Evolutionary conservation across 805 yeast genomes (phyloP).

Genomic region (Candida sakaeoensis): DNA sequence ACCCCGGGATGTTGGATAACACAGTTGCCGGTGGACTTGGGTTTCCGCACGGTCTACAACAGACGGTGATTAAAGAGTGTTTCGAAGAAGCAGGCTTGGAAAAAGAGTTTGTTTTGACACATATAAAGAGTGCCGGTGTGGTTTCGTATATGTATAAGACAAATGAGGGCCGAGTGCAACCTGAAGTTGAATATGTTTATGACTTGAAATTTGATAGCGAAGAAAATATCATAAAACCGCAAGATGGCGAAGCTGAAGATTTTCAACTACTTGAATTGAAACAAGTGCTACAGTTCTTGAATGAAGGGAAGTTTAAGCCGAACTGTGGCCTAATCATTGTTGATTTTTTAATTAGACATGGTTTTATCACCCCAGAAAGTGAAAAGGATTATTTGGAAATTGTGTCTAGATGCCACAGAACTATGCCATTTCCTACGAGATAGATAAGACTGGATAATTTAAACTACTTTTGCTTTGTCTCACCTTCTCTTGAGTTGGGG

Average conservation of each 20-base stretch:
- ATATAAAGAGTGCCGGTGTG: conserved; percentile 55
- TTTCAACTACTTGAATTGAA: conserved; percentile 61
- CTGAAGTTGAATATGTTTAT: conserved; percentile 80
- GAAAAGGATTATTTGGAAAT: conserved; percentile 69
- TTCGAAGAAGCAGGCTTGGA: conserved; percentile 86
- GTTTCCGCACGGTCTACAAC: conserved; percentile 67
- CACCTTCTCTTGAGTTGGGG: too few relatives aligned
- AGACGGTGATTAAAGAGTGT: conserved; percentile 82
- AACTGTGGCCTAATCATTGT: conserved; percentile 78
- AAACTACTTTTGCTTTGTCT: too few relatives aligned
- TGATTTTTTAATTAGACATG: conserved; percentile 87
- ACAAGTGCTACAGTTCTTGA: conserved; percentile 51
- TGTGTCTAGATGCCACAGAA: conserved; percentile 58
- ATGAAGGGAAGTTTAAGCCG: conserved; percentile 72
- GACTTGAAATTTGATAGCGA: conserved; percentile 58
- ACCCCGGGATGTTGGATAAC: conserved; percentile 87
- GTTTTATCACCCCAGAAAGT: conserved; percentile 57
- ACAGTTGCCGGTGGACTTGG: conserved; percentile 96
- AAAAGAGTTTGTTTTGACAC: conserved; percentile 43
- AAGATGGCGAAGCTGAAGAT: conserved; percentile 63
- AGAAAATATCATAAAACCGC: conserved; percentile 40
- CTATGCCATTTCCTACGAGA: conserved; percentile 60
- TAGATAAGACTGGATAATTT: too few relatives aligned
- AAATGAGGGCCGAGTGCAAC: conserved; percentile 64
- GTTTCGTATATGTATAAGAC: conserved; percentile 60